Evolutionary conservation across 176 grass and related monocot genomes (phyloP).

Genomic region (Cocos nucifera): DNA sequence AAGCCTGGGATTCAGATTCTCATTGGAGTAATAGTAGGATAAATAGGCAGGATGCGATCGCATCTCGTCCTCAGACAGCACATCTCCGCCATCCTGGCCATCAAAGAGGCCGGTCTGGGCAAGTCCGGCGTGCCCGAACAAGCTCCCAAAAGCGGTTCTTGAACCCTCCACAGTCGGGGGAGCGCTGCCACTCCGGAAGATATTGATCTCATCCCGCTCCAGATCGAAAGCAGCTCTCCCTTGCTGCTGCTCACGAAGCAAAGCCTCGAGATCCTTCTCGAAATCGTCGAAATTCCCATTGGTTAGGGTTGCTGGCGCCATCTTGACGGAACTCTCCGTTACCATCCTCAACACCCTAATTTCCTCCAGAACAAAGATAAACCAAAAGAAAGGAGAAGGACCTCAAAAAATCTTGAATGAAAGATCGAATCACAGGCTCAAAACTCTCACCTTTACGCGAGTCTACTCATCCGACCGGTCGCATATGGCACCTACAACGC

Average conservation of each 20-base stretch:
- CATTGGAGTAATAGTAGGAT: constrained; percentile 22
- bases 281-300: constrained; percentile 8
- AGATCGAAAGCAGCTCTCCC: neutral
- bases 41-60: constrained; percentile 14
- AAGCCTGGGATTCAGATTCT: constrained; percentile 13
- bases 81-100: neutral
- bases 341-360: constrained; percentile 4
- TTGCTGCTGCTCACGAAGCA: constrained; percentile 12
- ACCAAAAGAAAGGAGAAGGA: neutral
- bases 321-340: neutral
- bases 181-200: constrained; percentile 15
- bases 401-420: neutral
- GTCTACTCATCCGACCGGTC: neutral
- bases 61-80: constrained; percentile 6
- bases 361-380: neutral
- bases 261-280: constrained; percentile 8
- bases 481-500: no score
- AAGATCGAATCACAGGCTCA: neutral
- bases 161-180: constrained; percentile 21
- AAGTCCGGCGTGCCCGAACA: neutral
- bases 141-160: constrained; percentile 6
- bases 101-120: neutral
- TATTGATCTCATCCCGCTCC: constrained; percentile 1
- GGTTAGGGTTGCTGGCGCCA: constrained; percentile 1
- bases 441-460: constrained; percentile 8